Evolutionary conservation across 2,329 filamentous ascomycete genomes (phyloP), one percentile per base, ranked within the genome.

Genomic region (Clarireedia paspali): DNA sequence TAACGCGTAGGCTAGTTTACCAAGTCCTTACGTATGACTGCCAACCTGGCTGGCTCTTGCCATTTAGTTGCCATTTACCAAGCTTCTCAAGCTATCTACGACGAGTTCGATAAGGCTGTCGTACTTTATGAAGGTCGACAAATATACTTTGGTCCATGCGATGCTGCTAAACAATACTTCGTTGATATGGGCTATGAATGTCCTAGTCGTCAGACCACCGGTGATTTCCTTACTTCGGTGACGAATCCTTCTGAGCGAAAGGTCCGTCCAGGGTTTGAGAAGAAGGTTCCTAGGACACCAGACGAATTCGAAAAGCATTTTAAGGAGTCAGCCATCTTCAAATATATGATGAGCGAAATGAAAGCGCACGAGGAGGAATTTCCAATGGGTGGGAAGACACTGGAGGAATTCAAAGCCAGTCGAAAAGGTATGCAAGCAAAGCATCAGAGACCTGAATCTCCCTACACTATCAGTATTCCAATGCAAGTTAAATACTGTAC

Each of bases 201-300:
- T 77, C 83, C 44, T 77, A 85, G 15, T 83, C 84, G 77, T 34
- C 62, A 65, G 34, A 69, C 64, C 9, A 66, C 63, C 6, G 59
- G 81, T 1, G 88, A 92, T 67, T 91, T 91, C 69, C 71, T 91
- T 38, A 91, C 87, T 0, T 88, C 85, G 1, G 83, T 91, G 66
- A 89, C 83, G 9, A 81, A 81, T 47, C 72, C 76, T 2, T 72
- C 81, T 57, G 83, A 83, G 55, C 74, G 83, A 30, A 72, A 77
- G 34, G 67, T 83, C 14, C 75, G 74, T 45, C 67, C 75, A 24
- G 81, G 80, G 1, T 83, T 74, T 70, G 79, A 84, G 64, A 65
- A 80, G 6, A 17, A 52, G 47, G 81, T 85, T 0, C 85, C 85
- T 1, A 76, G 83, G 2, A 88, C 85, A 0, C 75, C 86, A 0